A percentile compares a stretch with the other conserved stretches of the same genome.
These are phyloP conservation scores for Thalassiosira ordinaria DNA, from an alignment of 352 stramenopile genomes.

Conservation along the genomic window DNA sequence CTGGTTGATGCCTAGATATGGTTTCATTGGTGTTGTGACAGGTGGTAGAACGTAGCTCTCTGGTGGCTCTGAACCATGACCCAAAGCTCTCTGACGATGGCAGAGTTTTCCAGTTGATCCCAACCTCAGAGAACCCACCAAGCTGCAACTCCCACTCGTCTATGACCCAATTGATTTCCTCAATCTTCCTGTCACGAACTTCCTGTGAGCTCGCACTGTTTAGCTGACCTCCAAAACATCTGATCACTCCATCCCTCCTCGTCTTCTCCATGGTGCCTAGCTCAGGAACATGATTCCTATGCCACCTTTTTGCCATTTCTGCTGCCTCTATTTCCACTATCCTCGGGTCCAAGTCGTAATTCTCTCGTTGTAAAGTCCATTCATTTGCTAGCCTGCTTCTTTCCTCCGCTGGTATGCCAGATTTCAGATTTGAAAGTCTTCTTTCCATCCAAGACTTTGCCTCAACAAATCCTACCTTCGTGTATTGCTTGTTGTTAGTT, in stretches of 20 bases:
- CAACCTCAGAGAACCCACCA: background rate
- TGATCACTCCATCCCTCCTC: background rate
- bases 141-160: background rate
- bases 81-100: background rate
- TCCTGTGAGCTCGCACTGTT: slow-evolving; percentile 1
- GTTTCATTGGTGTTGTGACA: background rate
- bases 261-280: background rate
- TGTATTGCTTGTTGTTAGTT: background rate
- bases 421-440: background rate
- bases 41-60: background rate
- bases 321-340: slow-evolving; percentile 2
- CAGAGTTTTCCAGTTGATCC: background rate
- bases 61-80: background rate
- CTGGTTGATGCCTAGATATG: background rate
- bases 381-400: background rate
- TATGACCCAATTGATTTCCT: background rate
- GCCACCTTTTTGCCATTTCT: background rate
- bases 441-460: background rate
- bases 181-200: background rate
- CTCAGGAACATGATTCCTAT: background rate
- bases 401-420: background rate
- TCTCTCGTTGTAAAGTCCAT: background rate
- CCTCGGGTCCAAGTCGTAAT: background rate
- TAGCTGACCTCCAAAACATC: slow-evolving; percentile 1
- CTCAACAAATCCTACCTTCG: background rate